phyloP scores from a whole-genome alignment of 495 filamentous ascomycete species.

The Astrothelium subdiscretum region DNA sequence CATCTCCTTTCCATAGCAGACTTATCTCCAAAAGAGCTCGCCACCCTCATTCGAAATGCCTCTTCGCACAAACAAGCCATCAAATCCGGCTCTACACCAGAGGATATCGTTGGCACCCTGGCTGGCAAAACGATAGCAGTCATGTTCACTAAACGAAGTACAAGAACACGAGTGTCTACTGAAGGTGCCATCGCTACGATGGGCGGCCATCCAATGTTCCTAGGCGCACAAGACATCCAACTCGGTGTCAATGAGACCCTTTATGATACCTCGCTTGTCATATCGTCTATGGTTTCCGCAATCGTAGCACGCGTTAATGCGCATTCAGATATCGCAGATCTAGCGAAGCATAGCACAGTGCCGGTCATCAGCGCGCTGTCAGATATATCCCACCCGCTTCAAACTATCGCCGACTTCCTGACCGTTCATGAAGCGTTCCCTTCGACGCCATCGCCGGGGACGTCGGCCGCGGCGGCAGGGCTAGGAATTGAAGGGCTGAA shows the following conservation, averaged over 20 bases:
- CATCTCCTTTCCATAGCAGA: constrained; percentile 89
- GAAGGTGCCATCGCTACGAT: constrained; percentile 74
- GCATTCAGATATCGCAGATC: constrained; percentile 66
- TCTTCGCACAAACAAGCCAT: constrained; percentile 59
- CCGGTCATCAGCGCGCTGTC: constrained; percentile 93
- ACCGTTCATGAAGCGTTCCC: constrained; percentile 73
- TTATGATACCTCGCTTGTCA: constrained; percentile 75
- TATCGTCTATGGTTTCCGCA: constrained; percentile 83
- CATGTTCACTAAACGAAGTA: constrained; percentile 92
- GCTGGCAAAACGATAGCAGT: constrained; percentile 78
- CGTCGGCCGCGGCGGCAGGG: constrained; percentile 27
- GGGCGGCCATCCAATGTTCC: constrained; percentile 90
- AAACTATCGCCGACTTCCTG: constrained; percentile 84
- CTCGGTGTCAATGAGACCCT: constrained; percentile 91
- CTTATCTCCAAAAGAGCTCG: constrained; percentile 66
- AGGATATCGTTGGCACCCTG: constrained; percentile 39
- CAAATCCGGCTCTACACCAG: constrained; percentile 53
- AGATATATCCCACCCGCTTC: constrained; percentile 79
- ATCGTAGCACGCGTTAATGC: constrained; percentile 81
- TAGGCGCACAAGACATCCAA: constrained; percentile 91
- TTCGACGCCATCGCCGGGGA: constrained; percentile 28
- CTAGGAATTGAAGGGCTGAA: constrained; percentile 72
- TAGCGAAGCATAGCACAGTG: constrained; percentile 70
- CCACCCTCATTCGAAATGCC: constrained; percentile 71
- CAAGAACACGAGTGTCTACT: constrained; percentile 82